Conservation (phyloP, 129 eudicot genomes). For the Dittrichia graveolens region DNA sequence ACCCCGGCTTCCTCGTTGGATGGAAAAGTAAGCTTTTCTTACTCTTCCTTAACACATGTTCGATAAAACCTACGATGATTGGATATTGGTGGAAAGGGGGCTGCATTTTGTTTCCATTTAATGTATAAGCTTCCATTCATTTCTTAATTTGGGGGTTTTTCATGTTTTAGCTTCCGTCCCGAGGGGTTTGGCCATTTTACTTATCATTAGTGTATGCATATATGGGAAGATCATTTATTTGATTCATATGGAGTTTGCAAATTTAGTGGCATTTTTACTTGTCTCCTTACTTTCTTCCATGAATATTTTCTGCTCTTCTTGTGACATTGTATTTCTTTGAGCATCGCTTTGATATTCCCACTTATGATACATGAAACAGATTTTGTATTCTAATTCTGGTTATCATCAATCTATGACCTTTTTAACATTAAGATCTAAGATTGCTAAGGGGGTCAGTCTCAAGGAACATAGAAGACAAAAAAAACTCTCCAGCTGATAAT, state of each 20-base stretch:
- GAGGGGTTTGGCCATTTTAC: background rate
- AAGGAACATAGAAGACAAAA: background rate
- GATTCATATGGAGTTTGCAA: background rate
- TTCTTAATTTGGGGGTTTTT: background rate
- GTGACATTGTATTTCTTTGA: background rate
- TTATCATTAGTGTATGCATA: background rate
- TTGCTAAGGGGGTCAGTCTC: background rate
- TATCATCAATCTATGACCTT: background rate
- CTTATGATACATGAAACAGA: background rate
- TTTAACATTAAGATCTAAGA: background rate
- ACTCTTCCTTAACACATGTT: background rate
- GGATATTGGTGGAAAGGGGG: background rate
- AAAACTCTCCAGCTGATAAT: no score
- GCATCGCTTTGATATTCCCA: background rate
- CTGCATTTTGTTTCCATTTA: conserved; percentile 3
- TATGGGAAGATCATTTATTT: background rate
- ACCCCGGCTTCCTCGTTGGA: conserved; percentile 97
- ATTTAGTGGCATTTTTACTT: conserved; percentile 3
- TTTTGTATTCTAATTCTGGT: background rate
- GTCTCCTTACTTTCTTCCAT: background rate
- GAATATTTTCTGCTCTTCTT: background rate
- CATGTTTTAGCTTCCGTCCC: background rate
- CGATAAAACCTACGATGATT: conserved; percentile 3
- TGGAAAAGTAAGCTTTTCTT: conserved; percentile 79
- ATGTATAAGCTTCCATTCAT: background rate